Conservation (phyloP, 2,329 filamentous ascomycete species). For the Knoxdaviesia capensis region DNA sequence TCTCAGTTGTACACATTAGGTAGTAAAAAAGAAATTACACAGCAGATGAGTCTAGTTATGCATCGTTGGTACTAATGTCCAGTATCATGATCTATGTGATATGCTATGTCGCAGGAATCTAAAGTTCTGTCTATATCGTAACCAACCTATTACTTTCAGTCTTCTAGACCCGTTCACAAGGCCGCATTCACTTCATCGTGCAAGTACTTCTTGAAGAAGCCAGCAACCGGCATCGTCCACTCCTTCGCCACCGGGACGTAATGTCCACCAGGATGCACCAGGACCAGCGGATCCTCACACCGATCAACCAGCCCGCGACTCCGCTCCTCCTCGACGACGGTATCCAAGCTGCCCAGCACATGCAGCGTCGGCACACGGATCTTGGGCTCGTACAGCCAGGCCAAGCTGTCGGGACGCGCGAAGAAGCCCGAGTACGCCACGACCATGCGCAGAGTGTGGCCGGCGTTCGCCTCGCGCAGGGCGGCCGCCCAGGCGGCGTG, state of each 20-base stretch:
- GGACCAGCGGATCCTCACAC: slow-evolving; percentile 31
- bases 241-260: slow-evolving; percentile 71
- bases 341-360: slow-evolving; percentile 67
- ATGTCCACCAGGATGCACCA: slow-evolving; percentile 73
- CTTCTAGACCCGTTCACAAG: too few relatives aligned
- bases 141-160: too few relatives aligned
- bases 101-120: background rate
- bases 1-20: too few relatives aligned
- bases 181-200: slow-evolving; percentile 5
- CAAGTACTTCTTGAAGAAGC: slow-evolving; percentile 37
- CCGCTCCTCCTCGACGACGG: slow-evolving; percentile 64
- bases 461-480: slow-evolving; percentile 29
- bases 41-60: too few relatives aligned
- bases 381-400: slow-evolving; percentile 47
- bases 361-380: slow-evolving; percentile 64
- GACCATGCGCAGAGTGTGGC: slow-evolving; percentile 41
- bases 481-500: slow-evolving; percentile 20
- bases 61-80: too few relatives aligned
- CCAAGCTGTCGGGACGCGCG: slow-evolving; percentile 38
- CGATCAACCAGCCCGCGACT: slow-evolving; percentile 46
- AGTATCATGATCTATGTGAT: too few relatives aligned
- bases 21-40: too few relatives aligned
- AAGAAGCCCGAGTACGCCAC: slow-evolving; percentile 63
- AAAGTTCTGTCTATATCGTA: slow-evolving; percentile 5
- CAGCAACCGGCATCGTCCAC: slow-evolving; percentile 56